These are phyloP conservation scores for Geranium incanum DNA, from an alignment of 441 rosid species.

Conservation along the genomic window DNA sequence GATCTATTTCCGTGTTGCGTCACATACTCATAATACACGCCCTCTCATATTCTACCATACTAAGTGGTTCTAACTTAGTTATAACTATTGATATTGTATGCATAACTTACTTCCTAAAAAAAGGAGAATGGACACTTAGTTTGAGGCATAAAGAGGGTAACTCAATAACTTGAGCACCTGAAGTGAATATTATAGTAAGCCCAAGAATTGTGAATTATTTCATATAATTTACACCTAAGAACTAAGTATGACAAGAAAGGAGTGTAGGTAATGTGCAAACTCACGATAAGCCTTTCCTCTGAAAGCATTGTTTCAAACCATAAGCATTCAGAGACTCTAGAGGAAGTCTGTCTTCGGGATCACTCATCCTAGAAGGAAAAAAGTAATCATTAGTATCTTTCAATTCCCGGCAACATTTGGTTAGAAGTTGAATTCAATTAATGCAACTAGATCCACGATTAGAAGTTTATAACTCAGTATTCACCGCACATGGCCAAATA, in stretches of 20 bases:
- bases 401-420: neutral
- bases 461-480: neutral
- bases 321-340: constrained; percentile 57
- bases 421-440: neutral
- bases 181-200: neutral
- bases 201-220: neutral
- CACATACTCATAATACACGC: no score
- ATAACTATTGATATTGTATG: neutral
- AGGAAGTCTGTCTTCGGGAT: constrained; percentile 80
- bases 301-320: constrained; percentile 64
- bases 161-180: neutral
- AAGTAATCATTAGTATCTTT: constrained; percentile 5
- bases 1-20: no score
- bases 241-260: neutral
- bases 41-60: no score
- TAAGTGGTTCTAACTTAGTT: no score
- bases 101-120: no score
- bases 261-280: constrained; percentile 23
- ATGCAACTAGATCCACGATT: neutral
- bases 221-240: neutral
- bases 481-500: neutral
- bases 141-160: neutral
- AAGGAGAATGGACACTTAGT: no score
- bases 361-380: constrained; percentile 47
- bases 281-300: constrained; percentile 81